These are phyloP conservation scores for Amylocystis lapponica DNA, from an alignment of 768 basidiomycete species.

Conservation along the genomic window DNA sequence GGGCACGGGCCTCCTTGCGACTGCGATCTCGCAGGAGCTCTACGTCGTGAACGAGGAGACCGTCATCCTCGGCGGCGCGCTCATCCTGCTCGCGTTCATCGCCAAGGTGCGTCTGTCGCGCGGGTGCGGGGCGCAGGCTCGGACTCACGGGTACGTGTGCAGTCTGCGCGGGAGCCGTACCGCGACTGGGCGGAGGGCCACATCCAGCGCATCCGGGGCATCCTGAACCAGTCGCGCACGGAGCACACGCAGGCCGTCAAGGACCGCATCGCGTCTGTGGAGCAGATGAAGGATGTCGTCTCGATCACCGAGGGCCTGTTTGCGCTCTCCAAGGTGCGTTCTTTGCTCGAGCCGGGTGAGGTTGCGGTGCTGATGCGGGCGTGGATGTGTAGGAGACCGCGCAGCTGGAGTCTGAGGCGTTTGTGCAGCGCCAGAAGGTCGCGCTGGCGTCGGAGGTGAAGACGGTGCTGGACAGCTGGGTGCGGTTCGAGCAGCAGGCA, in stretches of 20 bases:
- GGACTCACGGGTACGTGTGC: constrained; percentile 1
- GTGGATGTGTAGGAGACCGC: constrained; percentile 71
- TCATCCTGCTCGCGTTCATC: constrained; percentile 77
- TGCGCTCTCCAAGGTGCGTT: constrained; percentile 77
- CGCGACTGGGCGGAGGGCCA: constrained; percentile 87
- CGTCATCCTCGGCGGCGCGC: constrained; percentile 77
- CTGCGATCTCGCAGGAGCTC: constrained; percentile 94
- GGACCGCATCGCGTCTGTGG: constrained; percentile 87
- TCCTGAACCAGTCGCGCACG: constrained; percentile 75
- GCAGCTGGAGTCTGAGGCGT: constrained; percentile 81
- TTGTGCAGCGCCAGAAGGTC: constrained; percentile 86
- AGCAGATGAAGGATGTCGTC: constrained; percentile 94
- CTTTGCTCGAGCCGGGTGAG: too few relatives aligned
- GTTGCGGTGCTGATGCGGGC: neutral
- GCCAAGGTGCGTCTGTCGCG: constrained; percentile 53
- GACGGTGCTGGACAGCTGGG: constrained; percentile 95
- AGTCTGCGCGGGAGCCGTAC: constrained; percentile 85
- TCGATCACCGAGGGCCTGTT: constrained; percentile 88
- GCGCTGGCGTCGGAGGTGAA: constrained; percentile 87
- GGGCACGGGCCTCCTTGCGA: constrained; percentile 81
- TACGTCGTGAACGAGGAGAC: constrained; percentile 98
- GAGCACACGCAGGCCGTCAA: constrained; percentile 93
- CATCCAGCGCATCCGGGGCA: constrained; percentile 74
- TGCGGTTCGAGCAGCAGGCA: constrained; percentile 92
- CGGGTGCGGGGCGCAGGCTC: neutral